Evolutionary conservation across 805 yeast species (phyloP).

Genomic region (Yamadazyma sp.): DNA sequence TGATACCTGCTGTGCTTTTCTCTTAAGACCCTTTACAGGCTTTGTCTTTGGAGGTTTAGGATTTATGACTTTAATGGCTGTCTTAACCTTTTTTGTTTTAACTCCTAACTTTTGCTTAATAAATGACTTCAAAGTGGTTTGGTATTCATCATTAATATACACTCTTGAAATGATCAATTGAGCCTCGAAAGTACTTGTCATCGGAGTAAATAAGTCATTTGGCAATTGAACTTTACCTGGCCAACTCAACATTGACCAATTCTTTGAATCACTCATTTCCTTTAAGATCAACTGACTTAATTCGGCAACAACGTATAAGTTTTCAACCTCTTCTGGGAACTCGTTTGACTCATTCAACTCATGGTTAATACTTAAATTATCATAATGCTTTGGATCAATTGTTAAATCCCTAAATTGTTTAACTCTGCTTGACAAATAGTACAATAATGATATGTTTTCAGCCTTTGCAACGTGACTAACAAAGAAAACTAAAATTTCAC

Average conservation of each 20-base stretch:
- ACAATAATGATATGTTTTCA: conserved; percentile 69
- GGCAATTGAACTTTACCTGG: conserved; percentile 75
- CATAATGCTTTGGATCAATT: conserved; percentile 28
- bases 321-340: conserved; percentile 24
- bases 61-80: background rate
- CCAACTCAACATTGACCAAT: conserved; percentile 75
- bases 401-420: conserved; percentile 71
- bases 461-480: conserved; percentile 57
- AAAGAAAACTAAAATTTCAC: conserved; percentile 59
- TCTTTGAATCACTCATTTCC: conserved; percentile 51
- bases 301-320: conserved; percentile 69
- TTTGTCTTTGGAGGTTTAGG: background rate
- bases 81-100: conserved; percentile 20
- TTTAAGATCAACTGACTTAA: conserved; percentile 65
- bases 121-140: conserved; percentile 30
- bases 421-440: conserved; percentile 72
- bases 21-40: background rate
- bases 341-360: conserved; percentile 13
- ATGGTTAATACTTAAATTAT: conserved; percentile 15
- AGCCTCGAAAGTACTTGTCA: conserved; percentile 55
- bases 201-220: conserved; percentile 64
- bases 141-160: conserved; percentile 50
- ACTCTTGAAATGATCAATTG: conserved; percentile 52
- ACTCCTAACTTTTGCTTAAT: conserved; percentile 25
- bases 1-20: background rate